These are phyloP conservation scores for Eleusine indica DNA, from an alignment of 176 grass and related monocot genomes.

Conservation along the genomic window DNA sequence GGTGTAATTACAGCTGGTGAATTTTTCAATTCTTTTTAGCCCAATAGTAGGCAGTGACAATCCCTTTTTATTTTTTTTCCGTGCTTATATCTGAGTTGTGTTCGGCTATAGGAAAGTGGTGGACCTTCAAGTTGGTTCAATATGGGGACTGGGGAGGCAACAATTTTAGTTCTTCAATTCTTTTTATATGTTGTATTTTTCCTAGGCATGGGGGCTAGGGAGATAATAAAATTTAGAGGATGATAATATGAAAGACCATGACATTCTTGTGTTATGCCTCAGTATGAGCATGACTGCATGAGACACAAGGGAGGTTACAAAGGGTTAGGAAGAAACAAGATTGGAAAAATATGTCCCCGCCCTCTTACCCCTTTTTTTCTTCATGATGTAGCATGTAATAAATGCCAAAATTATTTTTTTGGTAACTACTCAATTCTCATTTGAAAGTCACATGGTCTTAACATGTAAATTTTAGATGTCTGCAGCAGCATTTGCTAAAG, in stretches of 20 bases:
- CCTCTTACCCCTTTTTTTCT: neutral
- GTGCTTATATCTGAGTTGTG: neutral
- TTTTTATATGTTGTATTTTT: neutral
- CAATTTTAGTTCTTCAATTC: neutral
- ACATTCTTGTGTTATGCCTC: neutral
- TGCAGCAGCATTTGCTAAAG: slow-evolving; percentile 99
- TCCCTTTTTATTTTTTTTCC: neutral
- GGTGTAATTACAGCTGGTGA: too few relatives aligned
- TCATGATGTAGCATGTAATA: neutral
- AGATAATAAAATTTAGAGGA: neutral
- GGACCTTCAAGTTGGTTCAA: neutral
- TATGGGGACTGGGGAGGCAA: neutral
- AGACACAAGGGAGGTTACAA: neutral
- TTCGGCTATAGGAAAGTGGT: neutral
- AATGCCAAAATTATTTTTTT: neutral
- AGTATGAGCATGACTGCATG: neutral
- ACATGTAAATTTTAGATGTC: slow-evolving; percentile 71
- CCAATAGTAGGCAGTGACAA: neutral
- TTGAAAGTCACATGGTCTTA: slow-evolving; percentile 14
- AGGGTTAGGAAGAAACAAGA: neutral
- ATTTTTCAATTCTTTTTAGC: too few relatives aligned
- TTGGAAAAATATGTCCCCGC: neutral
- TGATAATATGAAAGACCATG: neutral
- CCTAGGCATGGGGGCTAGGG: neutral
- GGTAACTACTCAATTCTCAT: slow-evolving; percentile 1